Percentiles rank a stretch among this genome's conserved stretches.
Conservation (phyloP, 208 protist genomes). For the Trypanosoma scelopori region DNA sequence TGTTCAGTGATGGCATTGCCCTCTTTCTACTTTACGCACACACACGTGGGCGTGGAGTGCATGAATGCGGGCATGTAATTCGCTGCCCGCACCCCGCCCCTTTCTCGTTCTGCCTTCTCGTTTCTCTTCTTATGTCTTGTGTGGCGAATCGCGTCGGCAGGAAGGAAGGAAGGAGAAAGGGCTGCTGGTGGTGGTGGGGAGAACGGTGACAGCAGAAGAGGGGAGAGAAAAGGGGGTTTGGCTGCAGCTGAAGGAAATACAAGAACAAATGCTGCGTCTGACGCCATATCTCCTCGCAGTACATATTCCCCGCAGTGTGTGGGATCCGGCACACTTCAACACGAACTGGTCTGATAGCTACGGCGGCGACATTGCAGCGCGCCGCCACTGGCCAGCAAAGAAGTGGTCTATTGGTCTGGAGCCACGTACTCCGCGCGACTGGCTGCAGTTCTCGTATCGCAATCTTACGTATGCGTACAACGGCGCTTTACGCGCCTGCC, state of each 20-base stretch:
- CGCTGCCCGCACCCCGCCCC: no score
- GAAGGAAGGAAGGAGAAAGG: neutral
- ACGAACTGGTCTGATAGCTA: slow-evolving; percentile 88
- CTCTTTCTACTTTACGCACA: no score
- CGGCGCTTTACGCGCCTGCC: slow-evolving; percentile 80
- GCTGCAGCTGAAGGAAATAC: neutral
- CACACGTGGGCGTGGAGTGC: no score
- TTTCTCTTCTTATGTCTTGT: neutral
- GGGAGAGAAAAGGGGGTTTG: neutral
- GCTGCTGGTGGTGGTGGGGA: no score
- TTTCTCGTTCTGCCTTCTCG: no score
- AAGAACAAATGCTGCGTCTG: slow-evolving; percentile 37
- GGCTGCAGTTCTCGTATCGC: slow-evolving; percentile 73
- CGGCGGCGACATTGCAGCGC: slow-evolving; percentile 58
- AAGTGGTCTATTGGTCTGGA: slow-evolving; percentile 82
- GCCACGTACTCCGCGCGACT: slow-evolving; percentile 81
- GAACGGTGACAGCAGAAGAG: neutral
- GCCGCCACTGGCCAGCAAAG: slow-evolving; percentile 86
- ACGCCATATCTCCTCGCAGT: slow-evolving; percentile 32
- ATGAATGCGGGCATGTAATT: no score
- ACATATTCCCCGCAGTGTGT: slow-evolving; percentile 77
- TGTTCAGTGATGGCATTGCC: no score
- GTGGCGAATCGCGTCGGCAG: neutral
- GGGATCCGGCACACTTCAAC: slow-evolving; percentile 86
- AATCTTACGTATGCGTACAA: slow-evolving; percentile 92